Evolutionary conservation across 2,329 filamentous ascomycete species (phyloP), one percentile per base, ranked within the genome.

Genomic region (Calonectria pteridis): DNA sequence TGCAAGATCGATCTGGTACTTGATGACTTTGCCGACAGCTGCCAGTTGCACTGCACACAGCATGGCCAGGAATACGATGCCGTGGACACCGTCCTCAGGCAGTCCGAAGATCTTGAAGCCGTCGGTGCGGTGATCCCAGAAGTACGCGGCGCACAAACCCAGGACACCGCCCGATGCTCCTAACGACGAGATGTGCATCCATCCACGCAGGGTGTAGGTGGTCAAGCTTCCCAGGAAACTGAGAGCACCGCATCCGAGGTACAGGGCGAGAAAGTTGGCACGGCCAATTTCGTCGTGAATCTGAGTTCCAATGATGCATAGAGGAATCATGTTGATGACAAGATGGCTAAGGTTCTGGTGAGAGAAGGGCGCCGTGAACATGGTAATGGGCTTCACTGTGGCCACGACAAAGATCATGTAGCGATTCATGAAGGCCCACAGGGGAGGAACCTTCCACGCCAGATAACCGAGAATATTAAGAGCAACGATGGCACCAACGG

Each of bases 241-340:
- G 2, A 91, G 53, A 1, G 88, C 86, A 67, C 93, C 93, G 9
- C 88, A 88, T 10, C 88, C 85, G 37, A 93, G 76, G 82, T 93
- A 94, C 37, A 94, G 84, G n/a, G 92, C 89, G 26, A 95, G 84
- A 84, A 95, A 95, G 69, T 90, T 88, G 18, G 89, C 92, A 14
- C 93, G 88, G 14, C 93, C 93, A 31, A 95, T 85, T 77, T 95
- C 92, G 74, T 94, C 92, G 83, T 94, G 93, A 40, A 95, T 86
- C 1, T 89, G 87, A 13, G 89, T 89, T 29, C 94, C 94, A 23
- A 95, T 87, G 79, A 94, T 86, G 86, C 88, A 93, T 6, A 96
- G 86, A 50, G 89, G 85, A 11, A 88, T 77, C 89, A 94, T 92
- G 84, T 96, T 96, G 51, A 87, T 81, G 29, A 87, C 73, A 46